Evolutionary conservation across 495 filamentous ascomycete genomes (phyloP).

Genomic region (Apiosordaria backusii): DNA sequence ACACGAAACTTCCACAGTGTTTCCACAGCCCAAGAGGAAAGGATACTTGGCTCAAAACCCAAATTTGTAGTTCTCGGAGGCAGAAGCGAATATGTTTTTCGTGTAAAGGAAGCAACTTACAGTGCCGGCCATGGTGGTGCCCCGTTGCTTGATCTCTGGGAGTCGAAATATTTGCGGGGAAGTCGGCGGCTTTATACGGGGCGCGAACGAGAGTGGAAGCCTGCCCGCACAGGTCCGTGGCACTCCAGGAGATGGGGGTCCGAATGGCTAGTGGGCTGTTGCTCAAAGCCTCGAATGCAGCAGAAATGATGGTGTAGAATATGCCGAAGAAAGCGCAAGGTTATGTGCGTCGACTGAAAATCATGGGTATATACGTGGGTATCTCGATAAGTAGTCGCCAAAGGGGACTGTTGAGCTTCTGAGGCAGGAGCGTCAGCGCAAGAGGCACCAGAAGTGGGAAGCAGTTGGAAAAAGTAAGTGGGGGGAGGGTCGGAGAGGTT

Average conservation of each 20-base stretch:
- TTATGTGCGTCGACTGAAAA: background rate
- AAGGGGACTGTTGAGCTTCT: background rate
- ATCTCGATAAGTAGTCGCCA: conserved; percentile 2
- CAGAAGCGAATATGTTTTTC: background rate
- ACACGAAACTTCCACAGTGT: too few relatives aligned
- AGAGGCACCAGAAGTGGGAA: conserved; percentile 5
- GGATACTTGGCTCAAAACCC: too few relatives aligned
- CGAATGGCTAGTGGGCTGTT: conserved; percentile 7
- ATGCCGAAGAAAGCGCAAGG: conserved; percentile 1
- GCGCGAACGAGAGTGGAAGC: conserved; percentile 14
- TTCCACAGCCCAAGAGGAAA: too few relatives aligned
- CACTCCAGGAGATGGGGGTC: conserved; percentile 1
- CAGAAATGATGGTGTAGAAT: background rate
- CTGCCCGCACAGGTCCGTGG: conserved; percentile 10
- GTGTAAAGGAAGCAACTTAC: conserved; percentile 14
- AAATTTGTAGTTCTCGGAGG: background rate
- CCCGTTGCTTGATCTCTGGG: conserved; percentile 2
- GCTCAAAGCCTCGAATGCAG: background rate
- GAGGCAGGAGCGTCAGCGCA: conserved; percentile 18
- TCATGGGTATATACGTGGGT: conserved; percentile 13
- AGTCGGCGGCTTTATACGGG: background rate
- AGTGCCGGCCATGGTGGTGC: conserved; percentile 19
- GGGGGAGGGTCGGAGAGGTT: conserved; percentile 21
- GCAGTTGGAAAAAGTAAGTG: conserved; percentile 21
- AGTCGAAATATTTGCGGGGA: background rate